Base-by-base conservation (phyloP, 768 basidiomycete genomes). In the Fomitopsis pulvina region DNA sequence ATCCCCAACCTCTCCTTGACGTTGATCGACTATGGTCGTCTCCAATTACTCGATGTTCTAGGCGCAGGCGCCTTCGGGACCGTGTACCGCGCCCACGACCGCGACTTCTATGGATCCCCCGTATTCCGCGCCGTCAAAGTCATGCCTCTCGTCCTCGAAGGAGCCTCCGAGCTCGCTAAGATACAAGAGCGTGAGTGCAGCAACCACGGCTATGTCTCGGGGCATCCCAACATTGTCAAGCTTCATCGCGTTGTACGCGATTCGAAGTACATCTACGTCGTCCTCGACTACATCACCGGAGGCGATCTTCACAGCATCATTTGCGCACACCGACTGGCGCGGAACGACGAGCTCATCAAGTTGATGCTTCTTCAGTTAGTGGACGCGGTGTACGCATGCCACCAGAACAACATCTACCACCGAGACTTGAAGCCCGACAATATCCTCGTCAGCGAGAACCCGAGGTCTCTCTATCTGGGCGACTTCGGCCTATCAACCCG, bases 31-130 rank as follows among this genome's bases (percentile, higher is more conserved):
- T 73, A 78, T 48, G 83, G 81, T 55, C 73, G 80, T 46, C 78
- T 97, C 54, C 79, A 92, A 63, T 81, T 98, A 51, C 77, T 88
- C 57, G 80, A 87, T 57, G 77, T 90, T 53, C 78, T 99, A 44
- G 95, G 95, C 28, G 77, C 85, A 18, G 95, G 95, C 10, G 92
- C 92, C 20, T 98, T 93, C 64, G 95, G 95, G 42, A 82, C 92
- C 55, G 93, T 97, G 7, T 96, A 95, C 65, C 83, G 86, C 46
- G 93, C 89, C 16, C 73, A 85, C 47, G 85, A 87, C 37, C 21
- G 45, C 25, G 52, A 47, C 28, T 12, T 30, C 9, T 11, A 41
- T 5, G 16, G 45, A 14, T 25, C 16, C 8, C 30, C 41, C 34
- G 44, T 39, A 9, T 14, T 48, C 21, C 30, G 49, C 29, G 59